A percentile compares a stretch with the other conserved stretches of the same genome.
Conservation (phyloP, 2,329 filamentous ascomycete genomes). For the Fusarium algeriense region DNA sequence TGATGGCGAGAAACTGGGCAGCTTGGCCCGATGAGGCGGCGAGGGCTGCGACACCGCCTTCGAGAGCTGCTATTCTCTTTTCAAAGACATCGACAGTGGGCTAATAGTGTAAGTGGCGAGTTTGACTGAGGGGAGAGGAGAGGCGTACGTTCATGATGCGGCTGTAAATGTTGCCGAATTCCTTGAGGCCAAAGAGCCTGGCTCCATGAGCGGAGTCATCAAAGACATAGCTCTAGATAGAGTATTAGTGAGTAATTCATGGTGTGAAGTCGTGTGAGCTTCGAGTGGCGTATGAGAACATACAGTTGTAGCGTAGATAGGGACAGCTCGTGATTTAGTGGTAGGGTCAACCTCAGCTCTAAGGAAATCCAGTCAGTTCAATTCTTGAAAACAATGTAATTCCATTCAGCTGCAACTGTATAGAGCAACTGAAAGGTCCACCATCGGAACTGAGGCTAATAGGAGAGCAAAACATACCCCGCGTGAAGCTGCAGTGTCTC, state of each 20-base stretch:
- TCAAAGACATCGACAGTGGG: constrained; percentile 97
- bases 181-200: constrained; percentile 94
- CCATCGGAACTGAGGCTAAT: constrained; percentile 21
- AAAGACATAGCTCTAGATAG: constrained; percentile 82
- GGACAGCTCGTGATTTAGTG: constrained; percentile 90
- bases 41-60: constrained; percentile 89
- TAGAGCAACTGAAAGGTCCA: constrained; percentile 15
- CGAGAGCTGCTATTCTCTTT: constrained; percentile 94
- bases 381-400: background rate
- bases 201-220: constrained; percentile 97
- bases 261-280: background rate
- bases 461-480: constrained; percentile 66
- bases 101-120: constrained; percentile 55
- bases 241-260: background rate
- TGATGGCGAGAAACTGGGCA: constrained; percentile 91
- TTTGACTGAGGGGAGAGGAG: background rate
- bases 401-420: background rate
- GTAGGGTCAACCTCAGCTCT: constrained; percentile 84
- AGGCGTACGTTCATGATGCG: constrained; percentile 88
- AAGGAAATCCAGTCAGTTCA: constrained; percentile 27
- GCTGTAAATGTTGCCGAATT: constrained; percentile 97
- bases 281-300: constrained; percentile 1
- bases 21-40: constrained; percentile 88
- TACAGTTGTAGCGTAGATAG: constrained; percentile 93
- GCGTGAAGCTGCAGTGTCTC: constrained; percentile 90